Conservation (phyloP, 2,329 filamentous ascomycete species). For the Sporothrix euskadiensis region DNA sequence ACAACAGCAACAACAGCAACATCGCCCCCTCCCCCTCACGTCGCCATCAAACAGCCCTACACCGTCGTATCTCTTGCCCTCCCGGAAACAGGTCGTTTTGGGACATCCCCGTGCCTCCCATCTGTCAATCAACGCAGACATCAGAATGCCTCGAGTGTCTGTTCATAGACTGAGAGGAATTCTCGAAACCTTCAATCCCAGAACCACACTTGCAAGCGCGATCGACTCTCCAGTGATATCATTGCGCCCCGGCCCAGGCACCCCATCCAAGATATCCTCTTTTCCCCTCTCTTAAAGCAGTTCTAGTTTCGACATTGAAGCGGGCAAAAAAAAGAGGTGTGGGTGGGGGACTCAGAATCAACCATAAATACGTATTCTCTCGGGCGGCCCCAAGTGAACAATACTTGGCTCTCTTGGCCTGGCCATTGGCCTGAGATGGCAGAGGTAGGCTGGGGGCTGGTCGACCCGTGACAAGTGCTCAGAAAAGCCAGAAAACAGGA, state of each 20-base stretch:
- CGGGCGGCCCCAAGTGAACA: not conserved
- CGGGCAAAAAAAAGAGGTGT: not conserved
- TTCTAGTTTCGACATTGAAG: not conserved
- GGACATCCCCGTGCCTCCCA: not conserved
- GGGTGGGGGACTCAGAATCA: not conserved
- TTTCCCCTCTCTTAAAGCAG: not conserved
- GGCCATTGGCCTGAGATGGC: conserved; percentile 4
- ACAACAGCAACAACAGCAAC: not conserved
- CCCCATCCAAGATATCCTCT: conserved; percentile 7
- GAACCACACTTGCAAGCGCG: not conserved
- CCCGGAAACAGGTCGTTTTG: not conserved
- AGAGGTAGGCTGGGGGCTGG: not conserved
- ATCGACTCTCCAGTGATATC: conserved; percentile 3
- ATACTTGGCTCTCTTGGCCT: not conserved
- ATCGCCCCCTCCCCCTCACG: not conserved
- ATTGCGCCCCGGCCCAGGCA: not conserved
- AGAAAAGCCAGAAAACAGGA: not conserved
- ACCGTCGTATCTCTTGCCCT: conserved; percentile 9
- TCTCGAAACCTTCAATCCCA: not conserved
- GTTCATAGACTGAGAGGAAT: not conserved
- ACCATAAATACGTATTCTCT: not conserved
- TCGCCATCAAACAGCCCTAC: not conserved
- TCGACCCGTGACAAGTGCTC: not conserved
- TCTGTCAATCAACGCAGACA: not conserved
- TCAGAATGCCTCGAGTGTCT: not conserved